phyloP scores from a whole-genome alignment of 2,329 filamentous ascomycete genomes.

The Scedosporium dehoogii region DNA sequence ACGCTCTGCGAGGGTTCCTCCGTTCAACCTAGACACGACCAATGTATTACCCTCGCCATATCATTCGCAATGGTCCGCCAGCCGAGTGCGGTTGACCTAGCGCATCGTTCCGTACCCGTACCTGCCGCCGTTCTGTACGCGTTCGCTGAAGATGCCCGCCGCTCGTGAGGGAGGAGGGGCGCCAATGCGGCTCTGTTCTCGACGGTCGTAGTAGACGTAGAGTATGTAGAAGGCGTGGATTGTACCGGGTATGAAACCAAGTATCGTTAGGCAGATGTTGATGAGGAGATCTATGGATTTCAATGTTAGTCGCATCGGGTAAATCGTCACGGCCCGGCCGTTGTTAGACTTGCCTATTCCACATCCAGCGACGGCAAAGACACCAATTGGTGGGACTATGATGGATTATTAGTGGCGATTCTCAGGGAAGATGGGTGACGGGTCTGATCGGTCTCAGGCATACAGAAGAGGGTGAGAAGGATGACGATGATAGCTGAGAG shows the following conservation, averaged over 20 bases:
- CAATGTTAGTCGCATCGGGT: too few relatives aligned
- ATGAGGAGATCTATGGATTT: slow-evolving; percentile 45
- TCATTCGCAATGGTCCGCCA: neutral
- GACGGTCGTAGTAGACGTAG: slow-evolving; percentile 73
- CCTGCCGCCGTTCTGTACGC: slow-evolving; percentile 59
- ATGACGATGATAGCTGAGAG: slow-evolving; percentile 37
- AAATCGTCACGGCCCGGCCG: neutral
- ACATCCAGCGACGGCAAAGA: slow-evolving; percentile 55
- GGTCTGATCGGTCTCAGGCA: slow-evolving; percentile 13
- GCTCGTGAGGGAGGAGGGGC: slow-evolving; percentile 42
- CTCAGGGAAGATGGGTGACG: neutral
- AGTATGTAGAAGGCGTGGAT: slow-evolving; percentile 74
- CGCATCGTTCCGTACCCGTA: slow-evolving; percentile 49
- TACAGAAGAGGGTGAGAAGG: slow-evolving; percentile 43
- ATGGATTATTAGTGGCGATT: slow-evolving; percentile 9
- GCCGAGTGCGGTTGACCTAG: slow-evolving; percentile 15
- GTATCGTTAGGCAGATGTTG: slow-evolving; percentile 56
- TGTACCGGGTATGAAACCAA: slow-evolving; percentile 68
- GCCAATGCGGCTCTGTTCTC: slow-evolving; percentile 51
- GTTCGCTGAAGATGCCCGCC: slow-evolving; percentile 62
- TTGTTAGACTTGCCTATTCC: slow-evolving; percentile 36
- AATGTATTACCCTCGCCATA: neutral
- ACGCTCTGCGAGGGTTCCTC: too few relatives aligned
- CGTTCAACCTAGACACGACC: too few relatives aligned
- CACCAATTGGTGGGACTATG: slow-evolving; percentile 56